Percentiles rank a stretch among this genome's conserved stretches.
Evolutionary conservation across 148 eudicot species (phyloP).

Genomic region (Vaccinium corymbosum): DNA sequence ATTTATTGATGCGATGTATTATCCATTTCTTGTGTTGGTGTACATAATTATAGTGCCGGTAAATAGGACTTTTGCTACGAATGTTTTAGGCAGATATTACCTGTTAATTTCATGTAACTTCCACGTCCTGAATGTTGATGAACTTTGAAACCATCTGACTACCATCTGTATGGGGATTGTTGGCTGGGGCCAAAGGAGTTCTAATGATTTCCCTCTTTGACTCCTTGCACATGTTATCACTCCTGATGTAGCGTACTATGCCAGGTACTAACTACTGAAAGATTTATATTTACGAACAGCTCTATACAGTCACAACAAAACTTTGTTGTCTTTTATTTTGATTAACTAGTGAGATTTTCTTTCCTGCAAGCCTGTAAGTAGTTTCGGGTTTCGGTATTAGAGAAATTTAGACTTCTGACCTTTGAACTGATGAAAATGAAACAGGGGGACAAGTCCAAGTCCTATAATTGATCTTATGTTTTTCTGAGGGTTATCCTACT

Average conservation of each 20-base stretch:
- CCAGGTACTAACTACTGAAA: background rate
- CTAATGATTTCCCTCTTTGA: background rate
- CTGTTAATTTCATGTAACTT: conserved; percentile 1
- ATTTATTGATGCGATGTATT: conserved; percentile 9
- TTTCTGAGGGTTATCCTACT: no score
- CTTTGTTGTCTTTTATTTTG: background rate
- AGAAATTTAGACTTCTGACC: background rate
- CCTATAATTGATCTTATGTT: background rate
- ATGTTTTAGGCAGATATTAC: background rate
- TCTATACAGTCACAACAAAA: background rate
- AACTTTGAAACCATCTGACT: conserved; percentile 8
- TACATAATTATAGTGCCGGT: conserved; percentile 5
- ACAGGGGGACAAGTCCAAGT: background rate
- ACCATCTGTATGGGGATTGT: background rate
- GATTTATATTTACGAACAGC: background rate
- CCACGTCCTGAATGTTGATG: background rate
- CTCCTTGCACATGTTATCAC: background rate
- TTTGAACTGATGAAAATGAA: background rate
- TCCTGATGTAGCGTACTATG: background rate
- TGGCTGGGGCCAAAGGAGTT: background rate
- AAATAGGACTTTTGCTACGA: background rate
- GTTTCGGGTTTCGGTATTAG: background rate
- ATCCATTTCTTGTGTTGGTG: conserved; percentile 3
- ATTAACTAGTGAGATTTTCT: background rate
- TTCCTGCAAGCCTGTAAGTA: background rate